These are phyloP conservation scores for Carex scoparia DNA, from an alignment of 176 grass and related monocot species.

Conservation along the genomic window DNA sequence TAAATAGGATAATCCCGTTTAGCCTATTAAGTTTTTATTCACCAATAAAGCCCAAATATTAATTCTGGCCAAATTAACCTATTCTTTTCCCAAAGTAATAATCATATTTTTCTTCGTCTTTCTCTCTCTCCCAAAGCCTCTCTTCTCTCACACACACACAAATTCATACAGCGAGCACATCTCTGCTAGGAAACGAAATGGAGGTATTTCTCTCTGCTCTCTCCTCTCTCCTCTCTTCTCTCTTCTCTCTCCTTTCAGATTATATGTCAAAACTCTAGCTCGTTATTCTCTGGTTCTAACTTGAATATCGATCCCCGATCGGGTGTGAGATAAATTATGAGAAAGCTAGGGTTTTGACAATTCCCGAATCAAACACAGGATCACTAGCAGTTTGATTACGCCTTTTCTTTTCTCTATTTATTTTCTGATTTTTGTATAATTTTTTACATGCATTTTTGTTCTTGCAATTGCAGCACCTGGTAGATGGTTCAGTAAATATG, in stretches of 20 bases:
- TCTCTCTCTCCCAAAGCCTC: slow-evolving; percentile 23
- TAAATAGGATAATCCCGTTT: too few relatives aligned
- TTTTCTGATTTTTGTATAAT: background rate
- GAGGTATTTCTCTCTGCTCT: background rate
- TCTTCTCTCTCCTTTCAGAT: background rate
- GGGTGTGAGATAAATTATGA: background rate
- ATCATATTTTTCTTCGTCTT: too few relatives aligned
- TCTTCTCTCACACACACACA: background rate
- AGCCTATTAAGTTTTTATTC: too few relatives aligned
- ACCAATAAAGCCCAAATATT: too few relatives aligned
- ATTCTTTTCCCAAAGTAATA: too few relatives aligned
- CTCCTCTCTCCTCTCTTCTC: background rate
- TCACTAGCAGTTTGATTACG: background rate
- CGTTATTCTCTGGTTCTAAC: background rate
- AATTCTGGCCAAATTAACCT: too few relatives aligned
- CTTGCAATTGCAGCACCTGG: background rate
- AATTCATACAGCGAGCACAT: slow-evolving; percentile 3
- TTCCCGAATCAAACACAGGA: background rate
- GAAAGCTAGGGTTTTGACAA: background rate
- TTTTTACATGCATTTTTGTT: slow-evolving; percentile 6
- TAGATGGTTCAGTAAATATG: slow-evolving; percentile 3
- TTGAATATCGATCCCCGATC: background rate
- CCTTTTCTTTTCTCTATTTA: background rate
- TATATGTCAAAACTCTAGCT: background rate
- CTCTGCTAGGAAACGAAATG: background rate